Evolutionary conservation across 768 basidiomycete species (phyloP), one percentile per base, ranked within the genome.

Genomic region (Leccinum sublutescens): DNA sequence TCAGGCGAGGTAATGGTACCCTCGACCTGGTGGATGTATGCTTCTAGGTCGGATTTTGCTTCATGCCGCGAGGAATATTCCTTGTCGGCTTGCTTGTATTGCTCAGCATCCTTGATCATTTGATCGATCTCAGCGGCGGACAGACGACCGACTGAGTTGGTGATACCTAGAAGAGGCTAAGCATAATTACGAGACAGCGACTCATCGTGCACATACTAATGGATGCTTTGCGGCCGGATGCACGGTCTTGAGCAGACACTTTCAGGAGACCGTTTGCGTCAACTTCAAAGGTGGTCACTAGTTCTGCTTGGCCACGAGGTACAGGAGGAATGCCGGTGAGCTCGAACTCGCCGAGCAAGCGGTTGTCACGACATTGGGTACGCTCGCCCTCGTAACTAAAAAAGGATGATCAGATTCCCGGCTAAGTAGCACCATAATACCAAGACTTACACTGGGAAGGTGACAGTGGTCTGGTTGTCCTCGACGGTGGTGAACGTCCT

Each of bases 381-480:
- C 97, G 95, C 80, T 99, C 97, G 74, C 97, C 97, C 84, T 99
- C 97, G 79, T 99, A 98, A 49, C 87, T 88, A 17, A 62, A 15
- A 53, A 54, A 33, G 33, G 58, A 55, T 50, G 50, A 62, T 69
- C 23, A 64, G 58, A 6, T 38, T 52, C 49, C 36, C n/a, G 19
- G 1, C 19, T 36, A 48, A 50, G 17, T 6, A 1, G 12, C 36
- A 48, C 17, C 27, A 50, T 10, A 15, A 23, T 11, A 50, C 36
- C 43, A 34, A 15, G 11, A 72, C 85, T 71, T 79, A 89, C 86
- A 99, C 97, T 68, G 97, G 97, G 93, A 98, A 99, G 65, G 96
- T 98, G 80, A 99, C 97, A 62, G 93, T 96, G 62, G 97, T 99
- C 80, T 98, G 97, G 84, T 98, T 99, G 84, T 99, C 97, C 85